Evolutionary conservation across 106 monocot genomes (phyloP).

Genomic region (Platanthera zijinensis): DNA sequence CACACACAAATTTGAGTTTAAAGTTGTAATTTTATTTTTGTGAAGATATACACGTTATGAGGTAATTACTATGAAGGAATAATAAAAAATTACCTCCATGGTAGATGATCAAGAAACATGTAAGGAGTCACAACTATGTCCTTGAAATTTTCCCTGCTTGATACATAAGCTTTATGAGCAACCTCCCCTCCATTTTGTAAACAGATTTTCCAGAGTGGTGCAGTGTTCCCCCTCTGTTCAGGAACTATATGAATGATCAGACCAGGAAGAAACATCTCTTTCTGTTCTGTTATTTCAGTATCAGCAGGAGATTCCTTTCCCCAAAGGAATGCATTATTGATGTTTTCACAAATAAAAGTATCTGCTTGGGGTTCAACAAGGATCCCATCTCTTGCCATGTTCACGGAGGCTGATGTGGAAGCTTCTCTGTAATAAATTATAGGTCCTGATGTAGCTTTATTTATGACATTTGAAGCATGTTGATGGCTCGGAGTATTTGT

Average conservation of each 20-base stretch:
- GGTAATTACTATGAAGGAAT: neutral
- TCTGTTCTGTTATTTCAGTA: conserved; percentile 15
- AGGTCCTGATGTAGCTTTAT: neutral
- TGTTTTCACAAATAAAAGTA: neutral
- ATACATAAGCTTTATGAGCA: conserved; percentile 55
- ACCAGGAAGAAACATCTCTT: conserved; percentile 82
- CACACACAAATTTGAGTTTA: neutral
- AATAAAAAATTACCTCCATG: conserved; percentile 71
- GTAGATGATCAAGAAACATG: conserved; percentile 98
- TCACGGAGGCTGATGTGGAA: neutral
- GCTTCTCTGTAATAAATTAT: conserved; percentile 5
- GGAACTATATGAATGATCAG: conserved; percentile 69
- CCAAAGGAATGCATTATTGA: neutral
- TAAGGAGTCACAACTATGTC: conserved; percentile 74
- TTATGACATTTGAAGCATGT: conserved; percentile 11
- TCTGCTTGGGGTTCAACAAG: conserved; percentile 4
- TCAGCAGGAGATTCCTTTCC: conserved; percentile 11
- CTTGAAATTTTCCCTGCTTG: conserved; percentile 65
- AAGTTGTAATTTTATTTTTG: neutral
- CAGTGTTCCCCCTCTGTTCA: conserved; percentile 24
- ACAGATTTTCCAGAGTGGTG: conserved; percentile 70
- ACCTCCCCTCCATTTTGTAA: conserved; percentile 17
- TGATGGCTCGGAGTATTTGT: conserved; percentile 25
- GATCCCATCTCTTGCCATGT: neutral
- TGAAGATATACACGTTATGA: neutral